These are phyloP conservation scores for Sphagnum contortum DNA, from an alignment of 225 moss, liverwort and hornwort species.

Conservation along the genomic window DNA sequence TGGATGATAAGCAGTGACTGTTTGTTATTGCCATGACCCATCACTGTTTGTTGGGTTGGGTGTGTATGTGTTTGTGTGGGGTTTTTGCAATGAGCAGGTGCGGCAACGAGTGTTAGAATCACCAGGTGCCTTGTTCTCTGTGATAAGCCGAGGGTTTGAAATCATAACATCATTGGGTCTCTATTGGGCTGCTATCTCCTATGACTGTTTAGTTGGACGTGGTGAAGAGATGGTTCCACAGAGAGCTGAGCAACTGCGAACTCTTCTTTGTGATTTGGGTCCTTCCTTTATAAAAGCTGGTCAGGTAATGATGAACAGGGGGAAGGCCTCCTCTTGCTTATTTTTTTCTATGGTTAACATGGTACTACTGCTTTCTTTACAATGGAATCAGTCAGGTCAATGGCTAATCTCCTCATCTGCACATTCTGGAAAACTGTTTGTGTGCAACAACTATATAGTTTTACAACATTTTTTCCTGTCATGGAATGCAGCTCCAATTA, in stretches of 20 bases:
- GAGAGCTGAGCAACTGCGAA: slow-evolving; percentile 81
- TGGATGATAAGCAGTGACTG: not conserved
- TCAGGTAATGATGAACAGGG: slow-evolving; percentile 34
- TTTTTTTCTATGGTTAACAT: not conserved
- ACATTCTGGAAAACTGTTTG: too few species aligned
- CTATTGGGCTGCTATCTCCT: slow-evolving; percentile 85
- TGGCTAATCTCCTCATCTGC: too few species aligned
- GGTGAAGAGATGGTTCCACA: slow-evolving; percentile 97
- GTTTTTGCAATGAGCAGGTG: slow-evolving; percentile 43
- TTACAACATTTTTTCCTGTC: too few species aligned
- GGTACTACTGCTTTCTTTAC: not conserved
- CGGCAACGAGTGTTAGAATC: slow-evolving; percentile 66
- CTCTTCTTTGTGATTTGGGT: slow-evolving; percentile 70
- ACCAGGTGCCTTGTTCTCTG: slow-evolving; percentile 56
- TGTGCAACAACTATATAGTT: too few species aligned
- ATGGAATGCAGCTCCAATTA: too few species aligned
- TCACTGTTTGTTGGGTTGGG: too few species aligned
- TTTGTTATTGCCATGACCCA: not conserved
- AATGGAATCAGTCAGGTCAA: too few species aligned
- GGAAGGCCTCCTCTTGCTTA: not conserved
- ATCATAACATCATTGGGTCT: slow-evolving; percentile 67
- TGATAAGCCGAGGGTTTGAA: slow-evolving; percentile 56
- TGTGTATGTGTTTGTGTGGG: not conserved
- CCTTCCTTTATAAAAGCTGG: slow-evolving; percentile 98
- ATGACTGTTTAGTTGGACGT: slow-evolving; percentile 79